Percentiles rank a stretch among this genome's conserved stretches.
Evolutionary conservation across 2,329 filamentous ascomycete genomes (phyloP).

Genomic region (Monilinia laxa): DNA sequence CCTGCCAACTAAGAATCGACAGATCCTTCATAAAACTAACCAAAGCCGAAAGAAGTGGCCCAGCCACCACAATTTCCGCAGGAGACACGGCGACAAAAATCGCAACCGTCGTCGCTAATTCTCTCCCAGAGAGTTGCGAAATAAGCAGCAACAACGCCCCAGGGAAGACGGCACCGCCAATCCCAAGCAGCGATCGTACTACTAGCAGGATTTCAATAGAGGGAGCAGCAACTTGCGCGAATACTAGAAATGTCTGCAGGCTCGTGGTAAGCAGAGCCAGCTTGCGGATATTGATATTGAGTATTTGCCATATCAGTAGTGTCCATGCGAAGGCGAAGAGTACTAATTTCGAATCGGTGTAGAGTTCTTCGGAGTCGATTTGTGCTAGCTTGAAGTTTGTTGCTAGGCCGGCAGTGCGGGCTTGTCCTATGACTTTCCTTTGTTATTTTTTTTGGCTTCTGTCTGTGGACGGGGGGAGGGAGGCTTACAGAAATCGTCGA

Average conservation of each 20-base stretch:
- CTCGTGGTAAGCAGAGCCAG: neutral
- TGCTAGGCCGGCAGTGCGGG: neutral
- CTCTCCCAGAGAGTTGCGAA: no score
- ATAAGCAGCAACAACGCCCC: no score
- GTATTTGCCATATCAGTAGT: neutral
- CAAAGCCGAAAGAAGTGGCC: no score
- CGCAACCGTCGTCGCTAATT: no score
- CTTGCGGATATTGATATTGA: neutral
- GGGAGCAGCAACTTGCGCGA: neutral
- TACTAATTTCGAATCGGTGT: neutral
- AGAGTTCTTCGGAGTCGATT: slow-evolving; percentile 3
- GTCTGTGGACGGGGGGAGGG: no score
- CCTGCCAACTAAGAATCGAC: no score
- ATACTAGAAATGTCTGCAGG: neutral
- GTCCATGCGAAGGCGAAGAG: slow-evolving; percentile 1
- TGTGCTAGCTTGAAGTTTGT: neutral
- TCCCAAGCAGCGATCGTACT: no score
- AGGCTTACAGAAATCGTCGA: neutral
- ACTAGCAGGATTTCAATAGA: no score
- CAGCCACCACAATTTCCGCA: no score
- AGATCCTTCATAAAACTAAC: no score
- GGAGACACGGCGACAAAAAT: no score
- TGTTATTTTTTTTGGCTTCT: neutral
- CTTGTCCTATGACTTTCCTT: neutral
- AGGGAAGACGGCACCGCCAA: no score